phyloP scores from a whole-genome alignment of 2,329 filamentous ascomycete genomes.

The Ampelomyces quisqualis region DNA sequence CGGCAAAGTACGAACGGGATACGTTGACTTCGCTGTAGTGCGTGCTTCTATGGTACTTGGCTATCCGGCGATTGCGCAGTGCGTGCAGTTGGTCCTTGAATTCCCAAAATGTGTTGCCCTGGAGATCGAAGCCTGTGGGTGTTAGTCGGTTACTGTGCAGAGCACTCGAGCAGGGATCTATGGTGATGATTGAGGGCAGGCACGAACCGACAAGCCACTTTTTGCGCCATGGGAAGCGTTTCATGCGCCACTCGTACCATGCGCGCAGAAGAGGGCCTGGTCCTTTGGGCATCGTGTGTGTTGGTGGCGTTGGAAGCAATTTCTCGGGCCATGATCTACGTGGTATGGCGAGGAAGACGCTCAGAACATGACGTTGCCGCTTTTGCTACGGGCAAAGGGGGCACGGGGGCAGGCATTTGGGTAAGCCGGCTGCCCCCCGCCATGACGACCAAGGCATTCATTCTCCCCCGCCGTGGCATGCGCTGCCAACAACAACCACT shows the following conservation, averaged over 20 bases:
- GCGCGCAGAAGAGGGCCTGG: slow-evolving; percentile 46
- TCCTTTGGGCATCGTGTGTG: slow-evolving; percentile 38
- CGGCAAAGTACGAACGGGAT: slow-evolving; percentile 47
- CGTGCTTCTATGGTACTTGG: slow-evolving; percentile 54
- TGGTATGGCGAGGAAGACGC: slow-evolving; percentile 19
- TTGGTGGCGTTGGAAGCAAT: slow-evolving; percentile 9
- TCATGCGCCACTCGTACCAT: slow-evolving; percentile 64
- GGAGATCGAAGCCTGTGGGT: slow-evolving; percentile 57
- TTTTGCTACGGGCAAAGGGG: too few species aligned
- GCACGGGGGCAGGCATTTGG: slow-evolving; percentile 11
- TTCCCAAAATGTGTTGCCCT: slow-evolving; percentile 67
- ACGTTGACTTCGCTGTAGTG: slow-evolving; percentile 63
- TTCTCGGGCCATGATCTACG: too few species aligned
- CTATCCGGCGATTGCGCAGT: slow-evolving; percentile 58
- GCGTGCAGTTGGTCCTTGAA: slow-evolving; percentile 61
- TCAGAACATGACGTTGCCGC: slow-evolving; percentile 29
- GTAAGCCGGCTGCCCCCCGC: slow-evolving; percentile 19
- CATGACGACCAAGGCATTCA: slow-evolving; percentile 8
- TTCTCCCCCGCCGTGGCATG: slow-evolving; percentile 11
- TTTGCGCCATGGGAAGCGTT: slow-evolving; percentile 63
- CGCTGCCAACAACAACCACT: background rate
- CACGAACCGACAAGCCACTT: slow-evolving; percentile 58
- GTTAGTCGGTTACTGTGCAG: too few species aligned
- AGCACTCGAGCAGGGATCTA: slow-evolving; percentile 10
- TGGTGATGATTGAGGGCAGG: background rate